Evolutionary conservation across 106 monocot species (phyloP).

Genomic region (Posidonia australis): DNA sequence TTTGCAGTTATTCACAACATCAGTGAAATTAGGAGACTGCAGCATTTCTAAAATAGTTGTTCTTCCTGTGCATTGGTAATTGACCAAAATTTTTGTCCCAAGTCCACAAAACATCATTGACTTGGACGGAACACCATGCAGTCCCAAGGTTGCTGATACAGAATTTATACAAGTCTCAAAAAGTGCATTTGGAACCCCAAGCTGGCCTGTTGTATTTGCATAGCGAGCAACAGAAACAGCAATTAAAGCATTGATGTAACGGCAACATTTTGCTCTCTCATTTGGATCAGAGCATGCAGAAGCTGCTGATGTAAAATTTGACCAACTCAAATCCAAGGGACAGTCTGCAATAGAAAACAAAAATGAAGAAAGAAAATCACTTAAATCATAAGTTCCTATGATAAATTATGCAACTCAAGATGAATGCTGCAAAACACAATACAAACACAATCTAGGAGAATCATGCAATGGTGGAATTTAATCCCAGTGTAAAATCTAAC

Average conservation of each 20-base stretch:
- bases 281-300: conserved; percentile 45
- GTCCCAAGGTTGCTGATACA: conserved; percentile 45
- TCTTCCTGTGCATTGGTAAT: conserved; percentile 67
- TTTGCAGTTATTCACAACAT: conserved; percentile 58
- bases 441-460: too few relatives aligned
- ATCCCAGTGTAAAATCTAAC: too few relatives aligned
- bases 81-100: conserved; percentile 76
- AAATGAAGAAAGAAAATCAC: background rate
- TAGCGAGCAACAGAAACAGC: conserved; percentile 69
- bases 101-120: conserved; percentile 54
- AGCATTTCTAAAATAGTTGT: conserved; percentile 78
- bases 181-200: conserved; percentile 78
- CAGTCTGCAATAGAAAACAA: conserved; percentile 49
- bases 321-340: conserved; percentile 80
- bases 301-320: conserved; percentile 61
- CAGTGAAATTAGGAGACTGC: conserved; percentile 71
- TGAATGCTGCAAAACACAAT: background rate
- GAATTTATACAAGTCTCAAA: conserved; percentile 55
- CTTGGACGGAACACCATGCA: conserved; percentile 45
- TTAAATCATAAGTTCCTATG: background rate
- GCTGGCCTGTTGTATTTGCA: conserved; percentile 62
- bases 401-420: background rate
- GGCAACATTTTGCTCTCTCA: conserved; percentile 65
- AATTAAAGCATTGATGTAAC: conserved; percentile 80
- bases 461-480: too few relatives aligned